Evolutionary conservation across 2,329 filamentous ascomycete genomes (phyloP).

Genomic region (Aspergillus ruber): DNA sequence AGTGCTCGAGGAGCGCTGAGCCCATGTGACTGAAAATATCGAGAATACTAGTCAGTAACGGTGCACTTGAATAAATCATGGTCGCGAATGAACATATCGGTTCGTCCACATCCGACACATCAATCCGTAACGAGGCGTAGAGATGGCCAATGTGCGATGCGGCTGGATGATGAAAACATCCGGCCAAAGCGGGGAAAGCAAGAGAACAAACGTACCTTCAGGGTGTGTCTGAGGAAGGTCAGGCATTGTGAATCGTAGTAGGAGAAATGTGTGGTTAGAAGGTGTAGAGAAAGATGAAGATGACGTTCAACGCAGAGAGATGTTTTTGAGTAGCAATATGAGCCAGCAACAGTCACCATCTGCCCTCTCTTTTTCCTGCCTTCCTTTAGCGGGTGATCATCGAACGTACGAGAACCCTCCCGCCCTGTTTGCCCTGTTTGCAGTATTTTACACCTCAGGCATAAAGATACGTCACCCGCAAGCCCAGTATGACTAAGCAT

Average conservation of each 20-base stretch:
- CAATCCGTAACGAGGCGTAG: not conserved
- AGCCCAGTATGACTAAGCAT: conserved; percentile 4
- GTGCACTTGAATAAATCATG: not conserved
- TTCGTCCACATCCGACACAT: conserved; percentile 1
- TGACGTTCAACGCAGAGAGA: conserved; percentile 4
- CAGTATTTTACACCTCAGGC: conserved; percentile 16
- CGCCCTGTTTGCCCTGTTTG: conserved; percentile 31
- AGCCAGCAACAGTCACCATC: conserved; percentile 6
- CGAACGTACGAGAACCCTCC: conserved; percentile 6
- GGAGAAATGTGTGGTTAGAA: too few species aligned
- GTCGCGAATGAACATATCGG: not conserved
- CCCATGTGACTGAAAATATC: conserved; percentile 73
- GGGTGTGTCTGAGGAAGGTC: conserved; percentile 32
- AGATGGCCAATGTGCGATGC: conserved; percentile 2
- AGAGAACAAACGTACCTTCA: conserved; percentile 38
- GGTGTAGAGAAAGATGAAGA: not conserved
- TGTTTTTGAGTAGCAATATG: not conserved
- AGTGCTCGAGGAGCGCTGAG: conserved; percentile 79
- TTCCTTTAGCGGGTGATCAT: conserved; percentile 19
- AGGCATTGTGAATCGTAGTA: conserved; percentile 16
- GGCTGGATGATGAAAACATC: conserved; percentile 4
- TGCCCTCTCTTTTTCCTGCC: not conserved
- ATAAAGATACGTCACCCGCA: conserved; percentile 6
- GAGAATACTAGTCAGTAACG: conserved; percentile 9
- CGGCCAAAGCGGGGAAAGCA: conserved; percentile 24